These are phyloP conservation scores for Bocquillonia castaneifolia DNA, from an alignment of 441 rosid species.

Conservation along the genomic window DNA sequence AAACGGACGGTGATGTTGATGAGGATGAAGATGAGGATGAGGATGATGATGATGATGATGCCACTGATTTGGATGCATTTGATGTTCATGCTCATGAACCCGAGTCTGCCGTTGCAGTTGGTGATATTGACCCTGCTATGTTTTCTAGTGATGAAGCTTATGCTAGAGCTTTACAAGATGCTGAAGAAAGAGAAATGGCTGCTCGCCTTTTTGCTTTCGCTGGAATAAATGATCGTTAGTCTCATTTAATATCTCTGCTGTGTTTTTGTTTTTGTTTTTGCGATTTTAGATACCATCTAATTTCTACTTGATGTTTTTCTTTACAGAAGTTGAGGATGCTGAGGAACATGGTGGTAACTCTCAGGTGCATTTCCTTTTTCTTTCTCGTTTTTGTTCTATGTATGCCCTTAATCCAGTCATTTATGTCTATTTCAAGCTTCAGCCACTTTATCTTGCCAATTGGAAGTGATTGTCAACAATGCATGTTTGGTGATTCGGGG, in stretches of 20 bases:
- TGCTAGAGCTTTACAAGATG: constrained; percentile 87
- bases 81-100: constrained; percentile 39
- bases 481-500: not conserved
- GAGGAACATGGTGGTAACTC: constrained; percentile 49
- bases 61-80: constrained; percentile 42
- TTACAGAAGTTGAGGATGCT: constrained; percentile 43
- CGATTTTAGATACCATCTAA: constrained; percentile 6
- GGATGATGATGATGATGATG: constrained; percentile 34
- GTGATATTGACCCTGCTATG: constrained; percentile 44
- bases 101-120: constrained; percentile 34
- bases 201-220: constrained; percentile 69
- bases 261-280: not conserved
- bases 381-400: no score
- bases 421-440: no score
- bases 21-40: constrained; percentile 22
- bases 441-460: no score
- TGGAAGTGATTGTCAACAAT: no score
- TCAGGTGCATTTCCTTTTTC: constrained; percentile 42
- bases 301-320: constrained; percentile 6
- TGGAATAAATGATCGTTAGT: constrained; percentile 58
- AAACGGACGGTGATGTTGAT: constrained; percentile 32
- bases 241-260: not conserved
- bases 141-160: constrained; percentile 81
- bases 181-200: constrained; percentile 79
- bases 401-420: no score